Evolutionary conservation across 2,329 filamentous ascomycete species (phyloP).

Genomic region (Cladobotryum mycophilum): DNA sequence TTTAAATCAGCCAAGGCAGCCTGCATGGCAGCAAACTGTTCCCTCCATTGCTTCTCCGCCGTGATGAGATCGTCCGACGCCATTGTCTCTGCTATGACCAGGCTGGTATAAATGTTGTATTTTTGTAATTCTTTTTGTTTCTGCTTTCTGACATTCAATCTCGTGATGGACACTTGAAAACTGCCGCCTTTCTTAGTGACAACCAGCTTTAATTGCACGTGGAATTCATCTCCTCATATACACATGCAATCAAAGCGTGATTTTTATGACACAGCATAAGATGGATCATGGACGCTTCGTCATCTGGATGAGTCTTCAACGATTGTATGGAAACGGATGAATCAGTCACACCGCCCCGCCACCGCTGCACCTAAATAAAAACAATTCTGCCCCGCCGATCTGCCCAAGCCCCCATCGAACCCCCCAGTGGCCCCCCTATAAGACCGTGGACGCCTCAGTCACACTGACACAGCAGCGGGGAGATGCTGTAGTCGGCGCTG

Average conservation of each 20-base stretch:
- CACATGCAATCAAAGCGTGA: too few species aligned
- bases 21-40: conserved; percentile 80
- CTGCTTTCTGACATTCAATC: too few species aligned
- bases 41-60: conserved; percentile 66
- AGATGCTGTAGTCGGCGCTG: neutral
- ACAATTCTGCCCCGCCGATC: conserved; percentile 1
- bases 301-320: neutral
- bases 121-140: too few species aligned
- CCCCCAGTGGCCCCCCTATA: neutral
- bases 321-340: too few species aligned
- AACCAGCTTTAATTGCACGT: too few species aligned
- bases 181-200: too few species aligned
- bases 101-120: neutral
- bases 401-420: neutral
- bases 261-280: too few species aligned
- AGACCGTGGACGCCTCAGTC: conserved; percentile 4
- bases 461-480: neutral
- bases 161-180: too few species aligned
- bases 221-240: too few species aligned
- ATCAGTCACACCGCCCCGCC: conserved; percentile 11
- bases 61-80: conserved; percentile 29
- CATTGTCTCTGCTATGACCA: conserved; percentile 20
- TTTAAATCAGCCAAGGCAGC: conserved; percentile 70
- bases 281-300: conserved; percentile 1
- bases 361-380: neutral